Percentiles rank a stretch among this genome's conserved stretches.
These are phyloP conservation scores for Rugonectria rugulosa DNA, from an alignment of 2,329 filamentous ascomycete species.

Conservation along the genomic window DNA sequence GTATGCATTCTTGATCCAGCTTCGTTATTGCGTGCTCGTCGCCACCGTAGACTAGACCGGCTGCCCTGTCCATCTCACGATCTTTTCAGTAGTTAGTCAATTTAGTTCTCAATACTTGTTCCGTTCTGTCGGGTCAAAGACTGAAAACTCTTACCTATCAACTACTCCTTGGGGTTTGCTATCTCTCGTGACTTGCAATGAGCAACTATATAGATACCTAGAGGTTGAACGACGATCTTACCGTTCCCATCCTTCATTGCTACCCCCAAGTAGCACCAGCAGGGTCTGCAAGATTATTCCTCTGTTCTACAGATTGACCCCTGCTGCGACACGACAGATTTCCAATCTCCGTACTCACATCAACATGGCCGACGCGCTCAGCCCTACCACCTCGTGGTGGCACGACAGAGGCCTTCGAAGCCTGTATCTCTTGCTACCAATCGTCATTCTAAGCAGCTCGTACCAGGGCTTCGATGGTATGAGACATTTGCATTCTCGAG, in stretches of 20 bases:
- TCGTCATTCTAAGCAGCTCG: slow-evolving; percentile 5
- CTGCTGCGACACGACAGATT: too few relatives aligned
- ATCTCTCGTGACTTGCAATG: not conserved
- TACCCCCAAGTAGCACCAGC: too few relatives aligned
- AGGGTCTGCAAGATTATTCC: too few relatives aligned
- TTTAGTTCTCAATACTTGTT: not conserved
- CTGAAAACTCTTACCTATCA: not conserved
- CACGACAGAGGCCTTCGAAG: slow-evolving; percentile 11
- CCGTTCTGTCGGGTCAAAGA: not conserved
- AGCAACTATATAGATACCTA: not conserved
- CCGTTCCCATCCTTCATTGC: too few relatives aligned
- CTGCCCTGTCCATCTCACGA: too few relatives aligned
- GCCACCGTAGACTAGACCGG: not conserved
- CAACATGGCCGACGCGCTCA: not conserved
- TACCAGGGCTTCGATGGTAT: not conserved
- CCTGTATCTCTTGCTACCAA: slow-evolving; percentile 6
- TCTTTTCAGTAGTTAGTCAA: not conserved
- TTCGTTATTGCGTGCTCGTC: not conserved
- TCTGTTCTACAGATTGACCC: too few relatives aligned
- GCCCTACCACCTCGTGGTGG: slow-evolving; percentile 2
- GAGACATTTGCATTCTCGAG: not conserved
- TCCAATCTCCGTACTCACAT: not conserved
- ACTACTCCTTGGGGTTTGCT: not conserved
- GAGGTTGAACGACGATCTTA: too few relatives aligned
- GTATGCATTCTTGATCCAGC: not conserved